Evolutionary conservation across 169 alveolate species (phyloP).

Genomic region (Babesia ovis): DNA sequence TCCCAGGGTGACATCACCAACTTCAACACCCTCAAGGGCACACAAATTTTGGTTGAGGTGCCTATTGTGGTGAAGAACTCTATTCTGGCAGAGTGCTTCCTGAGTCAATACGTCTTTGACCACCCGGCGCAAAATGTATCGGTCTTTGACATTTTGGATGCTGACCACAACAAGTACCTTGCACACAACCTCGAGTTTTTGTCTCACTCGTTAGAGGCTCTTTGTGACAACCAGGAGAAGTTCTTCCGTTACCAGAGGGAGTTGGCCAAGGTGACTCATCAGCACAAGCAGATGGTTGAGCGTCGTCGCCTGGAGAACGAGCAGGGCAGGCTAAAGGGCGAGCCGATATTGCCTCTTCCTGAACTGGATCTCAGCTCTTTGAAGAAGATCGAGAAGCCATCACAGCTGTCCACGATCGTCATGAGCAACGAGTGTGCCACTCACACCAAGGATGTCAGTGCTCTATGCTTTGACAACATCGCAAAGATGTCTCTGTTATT

Average conservation of each 20-base stretch:
- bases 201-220: slow-evolving; percentile 78
- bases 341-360: slow-evolving; percentile 77
- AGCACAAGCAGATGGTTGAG: slow-evolving; percentile 82
- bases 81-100: slow-evolving; percentile 79
- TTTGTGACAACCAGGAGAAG: slow-evolving; percentile 81
- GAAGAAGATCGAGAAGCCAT: slow-evolving; percentile 66
- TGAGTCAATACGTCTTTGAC: slow-evolving; percentile 73
- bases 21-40: slow-evolving; percentile 70
- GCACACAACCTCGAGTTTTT: slow-evolving; percentile 74
- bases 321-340: slow-evolving; percentile 82
- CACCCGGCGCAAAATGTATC: slow-evolving; percentile 69
- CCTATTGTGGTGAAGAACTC: slow-evolving; percentile 81
- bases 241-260: slow-evolving; percentile 81
- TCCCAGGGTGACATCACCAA: slow-evolving; percentile 66
- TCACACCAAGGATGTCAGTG: slow-evolving; percentile 58
- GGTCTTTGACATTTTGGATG: slow-evolving; percentile 73
- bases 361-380: slow-evolving; percentile 61
- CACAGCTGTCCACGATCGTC: slow-evolving; percentile 67
- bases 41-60: slow-evolving; percentile 77
- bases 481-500: slow-evolving; percentile 65
- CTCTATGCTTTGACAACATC: slow-evolving; percentile 69
- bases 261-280: slow-evolving; percentile 75
- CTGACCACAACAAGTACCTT: slow-evolving; percentile 63
- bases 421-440: slow-evolving; percentile 70
- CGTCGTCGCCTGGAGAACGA: slow-evolving; percentile 82